Evolutionary conservation across 2,329 filamentous ascomycete species (phyloP), one percentile per base, ranked within the genome.

Genomic region (Xylaria sp.): DNA sequence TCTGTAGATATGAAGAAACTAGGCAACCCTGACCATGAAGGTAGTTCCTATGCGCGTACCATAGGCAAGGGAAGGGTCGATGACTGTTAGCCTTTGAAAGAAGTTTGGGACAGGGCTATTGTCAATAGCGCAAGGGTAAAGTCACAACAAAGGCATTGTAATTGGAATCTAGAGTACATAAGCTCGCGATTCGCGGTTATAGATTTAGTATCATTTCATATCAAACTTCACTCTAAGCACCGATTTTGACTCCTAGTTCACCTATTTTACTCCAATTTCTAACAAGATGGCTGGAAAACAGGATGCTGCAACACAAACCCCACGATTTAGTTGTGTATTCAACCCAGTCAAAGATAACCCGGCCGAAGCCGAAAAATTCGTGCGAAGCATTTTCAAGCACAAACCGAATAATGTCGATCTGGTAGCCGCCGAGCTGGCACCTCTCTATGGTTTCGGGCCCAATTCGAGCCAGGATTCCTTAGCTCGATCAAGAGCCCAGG

Each of bases 361-460:
- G 2, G 67, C 62, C 9, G 60, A 62, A 52, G 70, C 72, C 1
- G 70, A 61, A 28, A 60, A 60, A 1, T 55, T 72, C 20, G 65
- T 77, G 2, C 67, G 59, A 13, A 15, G 4, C 2, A 61, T 76
- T 48, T 68, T 69, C 60, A 73, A 73, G 45, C 57, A 60, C 25
- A 68, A 69, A 15, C 67, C 63, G 0, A 39, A 68, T 1, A 67
- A 73, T n/a, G 41, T 70, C 1, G 70, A 74, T 6, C 55, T 68
- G 5, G 73, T 67, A 0, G 68, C 72, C 1, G 58, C 59, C 0
- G 67, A 74, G 43, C 53, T 78, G 13, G 70, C 73, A 3, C 70
- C 70, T 0, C 57, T 76, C 30, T 75, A 69, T 28, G 73, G 74
- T 0, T 68, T 78, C 13, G 73, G 74, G 0, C 43, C 63, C 1